Evolutionary conservation across 225 moss, liverwort and hornwort genomes (phyloP), one percentile per base, ranked within the genome.

Genomic region (Physcomitrium patens): DNA sequence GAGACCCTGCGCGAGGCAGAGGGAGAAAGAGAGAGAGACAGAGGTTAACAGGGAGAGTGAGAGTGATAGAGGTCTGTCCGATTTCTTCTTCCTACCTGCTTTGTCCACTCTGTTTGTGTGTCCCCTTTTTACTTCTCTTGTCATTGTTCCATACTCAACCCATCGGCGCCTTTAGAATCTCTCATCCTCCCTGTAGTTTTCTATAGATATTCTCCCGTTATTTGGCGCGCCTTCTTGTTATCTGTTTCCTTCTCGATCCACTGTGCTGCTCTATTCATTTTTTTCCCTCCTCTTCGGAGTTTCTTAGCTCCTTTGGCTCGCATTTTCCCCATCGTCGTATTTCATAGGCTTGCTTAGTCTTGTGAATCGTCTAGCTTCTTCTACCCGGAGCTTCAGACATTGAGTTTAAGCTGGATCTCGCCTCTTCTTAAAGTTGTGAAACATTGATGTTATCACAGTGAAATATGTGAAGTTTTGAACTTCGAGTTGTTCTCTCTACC

Each of bases 211-310:
- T 66, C 10, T 9, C 11, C 46, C 1, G 5, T 37, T 7, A 37
- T 37, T 37, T 37, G 31, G 31, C 31, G 31, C 31, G 31, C 31
- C 31, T 37, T 37, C 0, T 37, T 37, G 31, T 37, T 7, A 0
- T 37, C 31, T 37, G 31, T 37, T 52, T 3, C 12, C 8, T 8
- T 52, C 23, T 41, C 69, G 69, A 82, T 69, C 73, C 45, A 16
- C 1, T 4, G 31, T 37, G 31, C 31, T 37, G 7, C 54, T 3
- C 27, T 43, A 16, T 13, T 61, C 12, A 44, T 19, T 16, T 12
- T n/a, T 9, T 6, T 51, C 31, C 51, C 15, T 41, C 10, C 14
- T 3, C 1, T 24, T 60, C 59, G 73, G 74, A 82, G 82, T 74
- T 74, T 69, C 60, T 69, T 31, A 59, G 56, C 77, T 72, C 72